Evolutionary conservation across 345 rosid species (phyloP), one percentile per base, ranked within the genome.

Genomic region (Pugionium cornutum): DNA sequence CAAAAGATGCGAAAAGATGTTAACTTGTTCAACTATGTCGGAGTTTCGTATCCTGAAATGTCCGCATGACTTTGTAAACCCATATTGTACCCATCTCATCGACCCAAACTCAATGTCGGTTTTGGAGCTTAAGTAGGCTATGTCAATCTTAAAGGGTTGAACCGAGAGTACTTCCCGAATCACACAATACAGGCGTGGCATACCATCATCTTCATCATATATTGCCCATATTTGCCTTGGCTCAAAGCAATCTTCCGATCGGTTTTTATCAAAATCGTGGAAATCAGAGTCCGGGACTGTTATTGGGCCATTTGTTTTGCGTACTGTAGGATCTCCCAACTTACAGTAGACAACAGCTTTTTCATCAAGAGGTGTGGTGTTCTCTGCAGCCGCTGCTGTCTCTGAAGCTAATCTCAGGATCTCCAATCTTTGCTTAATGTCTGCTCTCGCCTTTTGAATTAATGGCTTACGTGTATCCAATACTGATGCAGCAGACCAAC

Each of bases 151-250:
- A 73, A 94, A 94, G 59, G 97, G 99, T 11, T 84, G 77, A 40
- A 81, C 64, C 1, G 97, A 94, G 81, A 88, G 75, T 67, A 94
- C 85, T 79, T 94, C 81, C 55, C 88, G 85, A 57, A 90, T 78
- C 61, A 94, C 77, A 64, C 99, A 88, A 56, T 94, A 94, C 55
- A 94, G 75, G 41, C 99, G 95, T 56, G 99, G 97, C 99, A 94
- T 94, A 39, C 97, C 97, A 33, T 94, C 97, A 55, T 94, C 96
- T 75, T 94, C 99, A 44, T 94, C 99, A 55, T 90, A 94, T 31
- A 94, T 70, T 33, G 99, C 99, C 97, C 97, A 94, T 79, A 94
- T 85, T 54, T 94, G 96, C 80, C 86, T 90, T 11, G 96, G 91
- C 76, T 83, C 72, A 78, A 94, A 94, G 84, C 88, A 79, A 64